Base-by-base conservation (phyloP, 129 eudicot genomes). In the Sambucus nigra region DNA sequence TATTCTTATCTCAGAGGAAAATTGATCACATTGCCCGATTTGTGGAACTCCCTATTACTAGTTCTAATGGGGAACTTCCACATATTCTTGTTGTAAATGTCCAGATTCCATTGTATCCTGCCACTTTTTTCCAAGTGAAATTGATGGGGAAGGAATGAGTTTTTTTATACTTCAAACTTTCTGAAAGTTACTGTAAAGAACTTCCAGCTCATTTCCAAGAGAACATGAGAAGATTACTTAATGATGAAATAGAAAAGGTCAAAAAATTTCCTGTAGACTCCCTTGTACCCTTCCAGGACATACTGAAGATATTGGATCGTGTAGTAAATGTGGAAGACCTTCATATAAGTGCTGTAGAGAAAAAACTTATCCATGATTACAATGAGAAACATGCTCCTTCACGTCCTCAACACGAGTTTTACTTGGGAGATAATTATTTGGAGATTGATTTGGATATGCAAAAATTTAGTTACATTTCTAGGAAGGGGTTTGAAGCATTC, bases 371-470 rank as follows among this genome's bases (percentile, higher is more conserved):
- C 82, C 78, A 80, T 45, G 94, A 96, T 39, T 92, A 92, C 71
- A 92, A 92, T 35, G 99, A 92, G 68, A 92, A 86, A 26, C 99
- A 96, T 12, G 96, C 86, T 51, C 96, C 86, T 56, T 92, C 99
- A 42, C 96, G 99, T 31, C 99, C 99, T 25, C 99, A 92, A 48
- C 99, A 92, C 61, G 96, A 92, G 23, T 92, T 92, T 63, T 91
- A 79, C 73, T 65, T 61, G 71, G 95, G 95, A 45, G 86, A 76
- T 26, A 89, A 84, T 68, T 89, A 89, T 74, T 76, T 89, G 32
- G 95, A 89, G 70, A 84, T 89, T 7, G 95, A 89, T 56, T 55
- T 89, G 66, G 98, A 89, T 61, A 89, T 89, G 97, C 97, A 84
- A 59, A 81, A 86, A 69, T 89, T 84, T 65, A 76, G 95, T 69